Percentiles rank a stretch among this genome's conserved stretches.
phyloP scores from a whole-genome alignment of 2,329 filamentous ascomycete genomes.

The Dothidotthia symphoricarpi region DNA sequence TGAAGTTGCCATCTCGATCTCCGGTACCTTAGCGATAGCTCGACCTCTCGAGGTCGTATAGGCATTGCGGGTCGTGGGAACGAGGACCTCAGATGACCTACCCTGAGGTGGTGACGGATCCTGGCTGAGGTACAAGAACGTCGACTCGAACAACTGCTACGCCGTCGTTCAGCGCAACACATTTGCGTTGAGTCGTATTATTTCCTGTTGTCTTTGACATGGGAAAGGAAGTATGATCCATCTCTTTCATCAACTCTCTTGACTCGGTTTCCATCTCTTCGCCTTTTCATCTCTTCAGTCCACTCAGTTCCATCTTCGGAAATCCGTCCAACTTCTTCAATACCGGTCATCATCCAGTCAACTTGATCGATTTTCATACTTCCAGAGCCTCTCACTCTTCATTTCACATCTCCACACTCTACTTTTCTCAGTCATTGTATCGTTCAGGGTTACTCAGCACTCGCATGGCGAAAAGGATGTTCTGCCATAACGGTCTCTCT shows the following conservation, averaged over 20 bases:
- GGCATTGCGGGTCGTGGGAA: too few species aligned
- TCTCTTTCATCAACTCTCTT: conserved; percentile 1
- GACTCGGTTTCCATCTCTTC: not conserved
- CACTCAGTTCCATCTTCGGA: not conserved
- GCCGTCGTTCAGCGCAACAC: too few species aligned
- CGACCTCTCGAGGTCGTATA: too few species aligned
- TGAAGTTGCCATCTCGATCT: too few species aligned
- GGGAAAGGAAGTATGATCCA: not conserved
- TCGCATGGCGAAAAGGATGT: conserved; percentile 5
- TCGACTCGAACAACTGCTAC: too few species aligned
- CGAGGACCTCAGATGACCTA: too few species aligned
- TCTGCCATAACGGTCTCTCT: conserved; percentile 7
- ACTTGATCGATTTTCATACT: not conserved
- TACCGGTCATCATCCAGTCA: not conserved
- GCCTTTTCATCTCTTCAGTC: not conserved
- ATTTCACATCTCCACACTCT: not conserved
- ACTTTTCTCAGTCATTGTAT: conserved; percentile 3
- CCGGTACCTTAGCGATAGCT: too few species aligned
- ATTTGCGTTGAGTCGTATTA: too few species aligned
- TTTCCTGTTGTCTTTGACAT: too few species aligned
- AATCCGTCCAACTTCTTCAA: too few species aligned
- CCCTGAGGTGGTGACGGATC: too few species aligned
- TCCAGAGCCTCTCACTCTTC: not conserved
- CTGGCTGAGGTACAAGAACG: too few species aligned
- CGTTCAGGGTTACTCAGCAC: not conserved